Percentiles rank a stretch among this genome's conserved stretches.
Conservation (phyloP, 139 green algal genomes). For the Picochlorum sp. region DNA sequence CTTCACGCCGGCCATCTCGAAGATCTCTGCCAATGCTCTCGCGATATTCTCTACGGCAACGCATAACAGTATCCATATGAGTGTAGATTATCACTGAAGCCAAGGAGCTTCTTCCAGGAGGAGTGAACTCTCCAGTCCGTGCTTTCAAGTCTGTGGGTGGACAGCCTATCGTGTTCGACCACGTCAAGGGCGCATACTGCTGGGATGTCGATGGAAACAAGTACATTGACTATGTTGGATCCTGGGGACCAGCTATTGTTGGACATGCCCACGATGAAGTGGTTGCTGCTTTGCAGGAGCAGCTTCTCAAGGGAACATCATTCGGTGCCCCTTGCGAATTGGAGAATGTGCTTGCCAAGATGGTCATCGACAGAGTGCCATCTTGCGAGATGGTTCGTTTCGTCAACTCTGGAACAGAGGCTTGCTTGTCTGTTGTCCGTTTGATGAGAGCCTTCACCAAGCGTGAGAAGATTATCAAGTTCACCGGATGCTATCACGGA, state of each 20-base stretch:
- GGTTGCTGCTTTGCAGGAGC: conserved; percentile 73
- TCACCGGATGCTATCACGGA: conserved; percentile 99
- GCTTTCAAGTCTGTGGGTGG: conserved; percentile 97
- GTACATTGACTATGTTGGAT: conserved; percentile 95
- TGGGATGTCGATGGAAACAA: conserved; percentile 90
- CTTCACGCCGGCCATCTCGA: no score
- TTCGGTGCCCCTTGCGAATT: conserved; percentile 95
- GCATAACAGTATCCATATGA: neutral
- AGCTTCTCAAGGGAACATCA: conserved; percentile 94
- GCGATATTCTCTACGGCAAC: no score
- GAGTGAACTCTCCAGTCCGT: conserved; percentile 95
- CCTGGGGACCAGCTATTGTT: conserved; percentile 94
- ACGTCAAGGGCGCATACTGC: conserved; percentile 87
- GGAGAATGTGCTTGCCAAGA: conserved; percentile 94
- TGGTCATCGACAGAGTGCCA: conserved; percentile 95
- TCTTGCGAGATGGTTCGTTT: conserved; percentile 99
- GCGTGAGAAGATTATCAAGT: conserved; percentile 97
- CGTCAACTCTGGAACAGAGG: conserved; percentile 93
- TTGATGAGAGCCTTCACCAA: conserved; percentile 96
- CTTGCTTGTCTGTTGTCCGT: conserved; percentile 94
- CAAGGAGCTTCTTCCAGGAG: conserved; percentile 87
- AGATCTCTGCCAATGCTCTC: no score
- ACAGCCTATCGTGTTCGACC: conserved; percentile 94
- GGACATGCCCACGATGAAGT: conserved; percentile 93
- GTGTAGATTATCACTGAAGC: conserved; percentile 86